Evolutionary conservation across 2,329 filamentous ascomycete species (phyloP).

Genomic region (Aschersonia sp.): DNA sequence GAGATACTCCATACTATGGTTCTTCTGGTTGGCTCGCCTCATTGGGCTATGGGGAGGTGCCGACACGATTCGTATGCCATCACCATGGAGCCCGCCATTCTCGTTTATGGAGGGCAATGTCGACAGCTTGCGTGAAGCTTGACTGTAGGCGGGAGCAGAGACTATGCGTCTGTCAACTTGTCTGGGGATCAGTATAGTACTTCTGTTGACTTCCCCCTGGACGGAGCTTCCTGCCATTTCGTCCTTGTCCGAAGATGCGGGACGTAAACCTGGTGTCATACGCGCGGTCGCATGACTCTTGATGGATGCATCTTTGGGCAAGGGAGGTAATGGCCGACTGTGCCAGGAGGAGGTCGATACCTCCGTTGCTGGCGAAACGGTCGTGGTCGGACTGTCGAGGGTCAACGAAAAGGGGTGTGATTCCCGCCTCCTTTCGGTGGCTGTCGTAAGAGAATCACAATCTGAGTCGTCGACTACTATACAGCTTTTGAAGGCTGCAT

Average conservation of each 20-base stretch:
- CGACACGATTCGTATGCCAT: constrained; percentile 30
- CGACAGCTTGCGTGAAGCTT: constrained; percentile 20
- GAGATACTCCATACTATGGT: constrained; percentile 27
- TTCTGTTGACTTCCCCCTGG: constrained; percentile 11
- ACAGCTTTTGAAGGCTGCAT: constrained; percentile 75
- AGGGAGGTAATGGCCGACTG: constrained; percentile 34
- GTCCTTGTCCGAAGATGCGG: constrained; percentile 12
- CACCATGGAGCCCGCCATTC: constrained; percentile 14
- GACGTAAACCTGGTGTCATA: constrained; percentile 9
- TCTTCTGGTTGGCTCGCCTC: constrained; percentile 15
- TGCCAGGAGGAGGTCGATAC: constrained; percentile 25
- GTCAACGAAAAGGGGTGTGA: constrained; percentile 28
- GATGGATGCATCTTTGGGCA: constrained; percentile 19
- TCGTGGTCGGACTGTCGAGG: constrained; percentile 17
- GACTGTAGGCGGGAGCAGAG: constrained; percentile 34
- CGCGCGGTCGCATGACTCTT: constrained; percentile 7
- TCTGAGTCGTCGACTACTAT: constrained; percentile 26
- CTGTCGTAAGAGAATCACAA: constrained; percentile 16
- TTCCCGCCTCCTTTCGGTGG: constrained; percentile 17
- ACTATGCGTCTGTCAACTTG: constrained; percentile 29
- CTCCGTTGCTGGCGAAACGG: constrained; percentile 13
- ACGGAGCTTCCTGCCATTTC: constrained; percentile 7
- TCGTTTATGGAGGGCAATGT: constrained; percentile 36
- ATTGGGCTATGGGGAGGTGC: constrained; percentile 24
- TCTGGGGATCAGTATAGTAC: constrained; percentile 16